Percentiles rank a stretch among this genome's conserved stretches.
These are phyloP conservation scores for Mortierella sp. DNA, from an alignment of 371 early-diverging fungal species.

Conservation along the genomic window DNA sequence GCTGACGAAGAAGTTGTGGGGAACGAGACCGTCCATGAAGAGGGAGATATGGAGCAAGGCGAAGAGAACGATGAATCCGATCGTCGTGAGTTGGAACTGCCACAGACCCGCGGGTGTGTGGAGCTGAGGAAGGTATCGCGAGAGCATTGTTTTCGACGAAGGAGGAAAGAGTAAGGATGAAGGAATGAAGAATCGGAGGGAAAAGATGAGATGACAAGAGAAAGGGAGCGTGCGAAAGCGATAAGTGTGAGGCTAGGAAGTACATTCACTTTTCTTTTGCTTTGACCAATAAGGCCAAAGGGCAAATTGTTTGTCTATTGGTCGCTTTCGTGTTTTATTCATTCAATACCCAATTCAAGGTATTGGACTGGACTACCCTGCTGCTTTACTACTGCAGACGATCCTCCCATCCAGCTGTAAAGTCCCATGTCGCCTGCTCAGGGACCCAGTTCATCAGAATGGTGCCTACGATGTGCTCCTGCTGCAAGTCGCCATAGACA, in stretches of 20 bases:
- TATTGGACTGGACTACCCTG: not conserved
- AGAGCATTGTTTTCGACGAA: not conserved
- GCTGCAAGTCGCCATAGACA: constrained; percentile 46
- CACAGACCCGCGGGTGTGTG: constrained; percentile 20
- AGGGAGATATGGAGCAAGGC: constrained; percentile 25
- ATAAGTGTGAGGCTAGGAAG: too few species aligned
- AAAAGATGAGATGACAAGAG: not conserved
- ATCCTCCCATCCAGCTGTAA: constrained; percentile 45
- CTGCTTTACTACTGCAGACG: constrained; percentile 19
- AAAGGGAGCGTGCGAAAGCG: not conserved
- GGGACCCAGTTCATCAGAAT: constrained; percentile 26
- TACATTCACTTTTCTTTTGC: not conserved
- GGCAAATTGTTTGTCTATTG: not conserved
- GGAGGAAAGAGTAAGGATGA: not conserved
- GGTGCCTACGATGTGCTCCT: constrained; percentile 16
- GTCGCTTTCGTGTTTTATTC: not conserved
- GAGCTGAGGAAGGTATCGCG: constrained; percentile 7
- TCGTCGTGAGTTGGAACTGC: constrained; percentile 18
- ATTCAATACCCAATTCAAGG: not conserved
- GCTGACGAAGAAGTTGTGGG: constrained; percentile 21
- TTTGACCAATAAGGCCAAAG: too few species aligned
- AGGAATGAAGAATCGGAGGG: not conserved
- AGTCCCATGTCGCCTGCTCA: constrained; percentile 25
- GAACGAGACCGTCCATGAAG: constrained; percentile 23
- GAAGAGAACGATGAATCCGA: constrained; percentile 17